Base-by-base conservation (phyloP, 805 yeast species). In the Barnettozyma wickerhamii region DNA sequence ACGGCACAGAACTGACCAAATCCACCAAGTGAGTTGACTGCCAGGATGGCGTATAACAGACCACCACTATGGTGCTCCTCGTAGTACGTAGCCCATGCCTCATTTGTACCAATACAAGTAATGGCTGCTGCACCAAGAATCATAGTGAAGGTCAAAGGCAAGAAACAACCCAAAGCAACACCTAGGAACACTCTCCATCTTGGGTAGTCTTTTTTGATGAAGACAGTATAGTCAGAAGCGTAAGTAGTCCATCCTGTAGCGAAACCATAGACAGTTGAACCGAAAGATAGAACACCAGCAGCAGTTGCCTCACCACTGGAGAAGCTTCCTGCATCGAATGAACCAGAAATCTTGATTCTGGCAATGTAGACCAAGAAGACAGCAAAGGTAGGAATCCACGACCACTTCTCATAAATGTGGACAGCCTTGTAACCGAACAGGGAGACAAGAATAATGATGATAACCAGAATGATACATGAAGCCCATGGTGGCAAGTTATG, bases 241-340 rank as follows among this genome's bases (percentile, higher is more conserved):
- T 82, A 87, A 15, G 96, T 81, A 42, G 95, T 78, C 97, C 97
- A 89, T 48, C 96, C 96, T 40, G 95, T 77, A 38, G 95, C 95
- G 57, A 82, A 89, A 48, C 96, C 96, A 54, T 77, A 89, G 48
- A 84, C 62, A 33, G 93, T 65, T 62, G 88, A 81, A 59, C 96
- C 96, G 52, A 84, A 87, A 17, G 91, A 78, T 43, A 89, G 68
- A 15, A 86, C 89, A 55, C 62, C 55, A 49, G 87, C 96, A 26
- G 93, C 95, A 43, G 82, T 81, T 20, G 77, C 70, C 18, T 68
- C 58, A 46, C 96, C 96, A 31, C 72, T 56, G 26, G 48, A 35
- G 52, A 64, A 62, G 17, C 62, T 61, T 48, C 82, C 86, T 44
- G 73, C 68, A 36, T 70, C 64, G 59, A 89, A 86, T 46, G 74